Percentiles rank a stretch among this genome's conserved stretches.
These are phyloP conservation scores for Solanum appendiculatum DNA, from an alignment of 257 asterid genomes.

Conservation along the genomic window DNA sequence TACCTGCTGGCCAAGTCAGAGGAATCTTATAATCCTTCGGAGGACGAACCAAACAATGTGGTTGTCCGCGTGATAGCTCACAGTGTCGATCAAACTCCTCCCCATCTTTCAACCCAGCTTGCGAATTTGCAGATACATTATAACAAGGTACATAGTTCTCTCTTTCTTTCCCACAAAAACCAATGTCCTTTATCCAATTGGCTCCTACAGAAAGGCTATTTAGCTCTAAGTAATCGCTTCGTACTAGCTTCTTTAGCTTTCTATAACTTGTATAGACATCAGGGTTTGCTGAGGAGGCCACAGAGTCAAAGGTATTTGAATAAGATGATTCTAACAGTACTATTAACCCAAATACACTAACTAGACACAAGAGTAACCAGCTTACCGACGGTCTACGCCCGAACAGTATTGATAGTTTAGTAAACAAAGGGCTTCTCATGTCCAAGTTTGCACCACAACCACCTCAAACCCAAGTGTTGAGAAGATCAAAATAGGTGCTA, in stretches of 20 bases:
- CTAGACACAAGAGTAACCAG: conserved; percentile 62
- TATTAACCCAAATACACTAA: conserved; percentile 46
- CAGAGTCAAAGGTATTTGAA: conserved; percentile 38
- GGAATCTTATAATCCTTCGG: conserved; percentile 91
- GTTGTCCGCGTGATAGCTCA: conserved; percentile 44
- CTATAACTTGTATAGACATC: conserved; percentile 47
- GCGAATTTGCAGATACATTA: conserved; percentile 66
- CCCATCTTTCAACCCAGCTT: conserved; percentile 67
- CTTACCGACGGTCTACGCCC: conserved; percentile 67
- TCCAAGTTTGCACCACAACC: conserved; percentile 33
- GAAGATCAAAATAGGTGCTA: conserved; percentile 3
- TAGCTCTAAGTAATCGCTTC: conserved; percentile 58
- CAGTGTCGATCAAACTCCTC: conserved; percentile 93
- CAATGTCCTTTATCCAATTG: conserved; percentile 40
- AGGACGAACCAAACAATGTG: conserved; percentile 77
- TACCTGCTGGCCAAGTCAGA: conserved; percentile 85
- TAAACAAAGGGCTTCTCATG: conserved; percentile 88
- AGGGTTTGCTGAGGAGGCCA: conserved; percentile 28
- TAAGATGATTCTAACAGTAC: conserved; percentile 61
- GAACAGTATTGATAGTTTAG: conserved; percentile 35
- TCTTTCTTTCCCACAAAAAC: conserved; percentile 74
- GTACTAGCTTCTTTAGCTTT: conserved; percentile 60
- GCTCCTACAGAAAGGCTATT: conserved; percentile 30
- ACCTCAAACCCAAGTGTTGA: neutral
- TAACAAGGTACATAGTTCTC: conserved; percentile 88